Base-by-base conservation (phyloP, 2,329 filamentous ascomycete genomes). In the Diaporthe vexans region DNA sequence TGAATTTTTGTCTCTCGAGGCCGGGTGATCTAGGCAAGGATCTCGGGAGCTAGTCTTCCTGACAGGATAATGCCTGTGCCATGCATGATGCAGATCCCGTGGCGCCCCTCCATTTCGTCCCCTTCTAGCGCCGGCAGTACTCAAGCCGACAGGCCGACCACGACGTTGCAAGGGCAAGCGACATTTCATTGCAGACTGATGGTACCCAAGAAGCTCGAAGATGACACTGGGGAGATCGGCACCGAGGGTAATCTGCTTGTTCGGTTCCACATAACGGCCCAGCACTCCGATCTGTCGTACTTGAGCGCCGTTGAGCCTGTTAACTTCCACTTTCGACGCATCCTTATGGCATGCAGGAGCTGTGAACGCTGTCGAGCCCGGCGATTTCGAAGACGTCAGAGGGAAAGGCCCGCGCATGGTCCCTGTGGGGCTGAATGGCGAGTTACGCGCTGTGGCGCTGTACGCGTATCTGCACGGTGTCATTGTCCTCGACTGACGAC, bases 81-180 rank as follows among this genome's bases (percentile, higher is more conserved):
- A 54, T 68, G 63, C 63, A 68, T 68, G 63, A 40, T 21, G 63
- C 43, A 68, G 63, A 68, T 68, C 63, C 63, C 33, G 13, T 24
- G 6, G n/a, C 33, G 26, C n/a, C 63, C 63, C 48, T 54, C 46
- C 63, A 52, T 67, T 11, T 13, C 15, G 5, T 24, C 46, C 40
- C 61, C 58, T 46, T 21, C 46, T 67, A 67, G 61, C 61, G 61
- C 61, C 46, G 63, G 46, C 46, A 51, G 63, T 24, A 51, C 46
- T 37, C 46, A 67, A 8, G 21, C 63, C 61, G 43, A 65, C 43
- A 65, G 6, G 61, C 61, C 61, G 61, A 65, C 43, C 43, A 67
- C 46, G 46, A 52, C 61, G 46, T 35, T 67, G 46, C 46, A 52
- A 54, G 46, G 48, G 15, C 63, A 9, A 5, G 40, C 15, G 26